Conservation (phyloP, 148 eudicot genomes). For the Chenopodium album region DNA sequence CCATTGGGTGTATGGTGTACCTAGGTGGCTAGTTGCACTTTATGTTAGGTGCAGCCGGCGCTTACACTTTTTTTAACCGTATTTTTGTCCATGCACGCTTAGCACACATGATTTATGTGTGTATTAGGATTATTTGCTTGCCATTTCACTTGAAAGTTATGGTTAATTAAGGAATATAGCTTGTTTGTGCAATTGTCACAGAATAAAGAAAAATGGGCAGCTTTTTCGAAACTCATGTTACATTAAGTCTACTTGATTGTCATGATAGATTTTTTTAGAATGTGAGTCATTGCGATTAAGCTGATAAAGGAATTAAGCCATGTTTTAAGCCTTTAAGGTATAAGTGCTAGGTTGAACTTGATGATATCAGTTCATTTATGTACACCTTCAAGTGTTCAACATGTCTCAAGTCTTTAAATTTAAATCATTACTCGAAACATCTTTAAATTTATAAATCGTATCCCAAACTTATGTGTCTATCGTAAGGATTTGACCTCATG, state of each 20-base stretch:
- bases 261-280: background rate
- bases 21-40: too few species aligned
- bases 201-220: background rate
- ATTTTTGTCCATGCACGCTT: too few species aligned
- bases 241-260: background rate
- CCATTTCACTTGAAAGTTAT: too few species aligned
- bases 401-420: too few species aligned
- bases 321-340: background rate
- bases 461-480: background rate
- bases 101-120: too few species aligned
- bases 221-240: background rate
- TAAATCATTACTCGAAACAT: background rate
- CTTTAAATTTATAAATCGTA: background rate
- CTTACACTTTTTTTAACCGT: too few species aligned
- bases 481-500: background rate
- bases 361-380: background rate
- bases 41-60: too few species aligned
- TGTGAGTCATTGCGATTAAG: background rate
- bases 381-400: background rate
- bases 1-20: too few species aligned
- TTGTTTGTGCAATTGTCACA: background rate
- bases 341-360: background rate
- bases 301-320: background rate
- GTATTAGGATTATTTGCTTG: too few species aligned
- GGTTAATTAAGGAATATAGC: background rate